Percentiles rank a stretch among this genome's conserved stretches.
phyloP scores from a whole-genome alignment of 2,329 filamentous ascomycete genomes.

The Hypoxylon sp. region DNA sequence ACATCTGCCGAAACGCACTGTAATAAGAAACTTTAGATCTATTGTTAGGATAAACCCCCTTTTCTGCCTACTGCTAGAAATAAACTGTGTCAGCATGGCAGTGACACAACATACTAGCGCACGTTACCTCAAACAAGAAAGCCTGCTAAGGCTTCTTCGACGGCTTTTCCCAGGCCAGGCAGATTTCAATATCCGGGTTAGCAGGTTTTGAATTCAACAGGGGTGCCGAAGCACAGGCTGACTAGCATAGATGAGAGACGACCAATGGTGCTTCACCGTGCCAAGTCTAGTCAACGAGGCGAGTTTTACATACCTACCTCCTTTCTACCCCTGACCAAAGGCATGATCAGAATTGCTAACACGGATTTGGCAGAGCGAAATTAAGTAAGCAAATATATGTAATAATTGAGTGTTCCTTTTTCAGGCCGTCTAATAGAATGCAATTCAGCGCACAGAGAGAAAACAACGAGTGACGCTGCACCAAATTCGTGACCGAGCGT shows the following conservation, averaged over 20 bases:
- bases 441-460: conserved; percentile 14
- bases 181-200: conserved; percentile 53
- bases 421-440: conserved; percentile 13
- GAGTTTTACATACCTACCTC: conserved; percentile 14
- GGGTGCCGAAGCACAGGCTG: conserved; percentile 14
- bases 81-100: conserved; percentile 17
- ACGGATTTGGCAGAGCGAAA: conserved; percentile 13
- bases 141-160: conserved; percentile 49
- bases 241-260: conserved; percentile 50
- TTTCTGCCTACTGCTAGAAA: too few relatives aligned
- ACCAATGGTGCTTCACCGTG: conserved; percentile 52
- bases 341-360: conserved; percentile 19
- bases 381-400: conserved; percentile 21
- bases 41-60: too few relatives aligned
- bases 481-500: conserved; percentile 6
- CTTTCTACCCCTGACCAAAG: not conserved
- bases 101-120: conserved; percentile 48
- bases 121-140: conserved; percentile 51
- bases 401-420: not conserved
- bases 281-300: conserved; percentile 46
- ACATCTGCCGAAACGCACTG: too few relatives aligned
- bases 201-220: conserved; percentile 10
- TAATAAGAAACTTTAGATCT: too few relatives aligned
- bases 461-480: conserved; percentile 11
- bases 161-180: conserved; percentile 48